Base-by-base conservation (phyloP, 2,329 filamentous ascomycete genomes). In the Colletotrichum sp. region DNA sequence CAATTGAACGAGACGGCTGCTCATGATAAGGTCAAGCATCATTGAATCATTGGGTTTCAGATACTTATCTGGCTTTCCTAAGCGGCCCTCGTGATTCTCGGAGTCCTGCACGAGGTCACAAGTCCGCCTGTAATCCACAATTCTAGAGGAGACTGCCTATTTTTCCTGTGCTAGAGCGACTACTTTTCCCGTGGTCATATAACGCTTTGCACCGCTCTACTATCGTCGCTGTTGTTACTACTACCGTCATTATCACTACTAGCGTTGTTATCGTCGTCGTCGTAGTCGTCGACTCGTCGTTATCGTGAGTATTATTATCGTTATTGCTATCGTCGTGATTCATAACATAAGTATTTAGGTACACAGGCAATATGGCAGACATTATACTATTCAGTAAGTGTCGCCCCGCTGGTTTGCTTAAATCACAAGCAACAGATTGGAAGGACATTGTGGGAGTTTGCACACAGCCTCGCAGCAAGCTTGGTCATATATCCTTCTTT, bases 141-240 rank as follows among this genome's bases (percentile, higher is more conserved):
- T 21, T 52, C n/a, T 52, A 21, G 44, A 44, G 34, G 7, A 16
- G 34, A 36, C 34, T 1, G 34, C 34, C 3, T 36, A 2, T 8
- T 36, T 16, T 4, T 36, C 34, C 6, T 4, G 0, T 2, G 7
- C 15, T 36, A 36, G 7, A 36, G 7, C 34, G 7, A 36, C 34
- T 36, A 36, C 3, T 1, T 36, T 2, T 4, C 34, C 34, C 34
- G 15, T 8, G 7, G 34, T 36, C 0, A 16, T 26, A 8, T 8
- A 16, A 36, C 34, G 34, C 3, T 7, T 36, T 36, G 2, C 6
- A 16, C 34, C 7, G 34, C 34, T 36, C 34, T 36, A 8, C 34
- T 8, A 36, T 36, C 1, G 34, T 16, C 6, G 6, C 15, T 2
- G 34, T 36, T 3, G 6, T 34, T 36, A 34, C 34, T 36, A 36